Evolutionary conservation across 805 yeast genomes (phyloP), one percentile per base, ranked within the genome.

Genomic region (Ogataea degrootiae): DNA sequence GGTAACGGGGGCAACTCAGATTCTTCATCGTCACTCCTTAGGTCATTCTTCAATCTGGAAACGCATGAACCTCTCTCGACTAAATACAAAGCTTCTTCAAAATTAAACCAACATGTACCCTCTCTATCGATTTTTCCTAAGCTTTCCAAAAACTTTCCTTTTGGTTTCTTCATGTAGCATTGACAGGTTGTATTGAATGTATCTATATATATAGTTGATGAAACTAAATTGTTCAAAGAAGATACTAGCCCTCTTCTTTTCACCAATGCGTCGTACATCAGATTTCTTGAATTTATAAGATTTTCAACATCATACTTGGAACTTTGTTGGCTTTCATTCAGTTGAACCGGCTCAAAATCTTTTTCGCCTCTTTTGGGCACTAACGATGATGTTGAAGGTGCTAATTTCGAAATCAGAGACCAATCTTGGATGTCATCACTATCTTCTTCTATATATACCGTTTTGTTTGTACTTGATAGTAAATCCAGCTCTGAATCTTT

Each of bases 341-440:
- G 48, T 4, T 50, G 22, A 6, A 66, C 43, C 0, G 95, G 96
- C 50, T 82, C 96, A 54, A 81, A 86, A 54, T 87, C 96, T 61
- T 91, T 91, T 48, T 82, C 90, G 2, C 96, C 96, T 50, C 92
- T 69, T 54, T 81, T 85, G 2, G 91, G 91, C 1, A 83, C 38
- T 26, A 15, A 47, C 34, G 50, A 35, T 31, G 48, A 35, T 23
- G 5, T 54, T 57, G 31, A 26, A 11, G 26, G 4, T 31, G 60
- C 48, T 12, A 68, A 40, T 43, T 58, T 59, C 5, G 66, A 58
- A 41, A 72, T 49, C 50, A 65, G 60, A 11, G 74, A 67, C 87
- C 87, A 82, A 51, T 81, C 84, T 51, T 75, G 81, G 5, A 67
- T 56, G 39, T 70, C 74, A 39, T 77, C 84, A 31, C 62, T 65